Base-by-base conservation (phyloP, 1,284 basidiomycete genomes). In the Ceratobasidium sp. region DNA sequence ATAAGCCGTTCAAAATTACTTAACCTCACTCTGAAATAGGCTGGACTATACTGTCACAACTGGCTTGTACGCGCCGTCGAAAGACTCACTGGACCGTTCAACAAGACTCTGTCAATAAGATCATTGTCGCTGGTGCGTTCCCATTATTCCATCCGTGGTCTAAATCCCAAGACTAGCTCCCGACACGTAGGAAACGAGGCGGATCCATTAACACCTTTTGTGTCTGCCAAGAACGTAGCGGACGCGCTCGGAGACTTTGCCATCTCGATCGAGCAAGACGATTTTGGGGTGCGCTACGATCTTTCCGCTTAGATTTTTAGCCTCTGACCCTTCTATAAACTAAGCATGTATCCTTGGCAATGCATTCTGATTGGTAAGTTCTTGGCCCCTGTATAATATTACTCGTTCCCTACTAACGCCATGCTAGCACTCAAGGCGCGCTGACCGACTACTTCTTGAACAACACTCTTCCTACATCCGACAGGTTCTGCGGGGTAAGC, bases 51-150 rank as follows among this genome's bases (percentile, higher is more conserved):
- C 28, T 78, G 77, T 39, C 67, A 61, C 51, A 23, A 26, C 10
- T 78, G 77, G 77, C 77, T 68, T 28, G 66, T 61, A 20, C 77
- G 77, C 1, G 77, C 77, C 26, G 77, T 78, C 44, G 66, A 78
- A 40, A 68, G 77, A 7, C 64, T 40, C 42, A 63, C 66, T 20
- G 60, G 67, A 9, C 77, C 77, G 13, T 69, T 56, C 26, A 69
- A 71, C 67, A 63, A 53, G 26, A 77, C 26, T 6, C 61, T 79
- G 9, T 49, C 78, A 77, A 79, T 51, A 33, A 44, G 12, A 70
- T 79, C 58, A 15, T 79, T 15, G 72, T 79, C 9, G 39, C 77
- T 33, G 78, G 69, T 71, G 15, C 33, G 69, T 71, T 40, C 18
- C 53, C 2, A 1, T 33, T 33, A 33, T 33, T 2, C 33, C 33